Base-by-base conservation (phyloP, 2,329 filamentous ascomycete species). In the Reticulascus tulasneorum region DNA sequence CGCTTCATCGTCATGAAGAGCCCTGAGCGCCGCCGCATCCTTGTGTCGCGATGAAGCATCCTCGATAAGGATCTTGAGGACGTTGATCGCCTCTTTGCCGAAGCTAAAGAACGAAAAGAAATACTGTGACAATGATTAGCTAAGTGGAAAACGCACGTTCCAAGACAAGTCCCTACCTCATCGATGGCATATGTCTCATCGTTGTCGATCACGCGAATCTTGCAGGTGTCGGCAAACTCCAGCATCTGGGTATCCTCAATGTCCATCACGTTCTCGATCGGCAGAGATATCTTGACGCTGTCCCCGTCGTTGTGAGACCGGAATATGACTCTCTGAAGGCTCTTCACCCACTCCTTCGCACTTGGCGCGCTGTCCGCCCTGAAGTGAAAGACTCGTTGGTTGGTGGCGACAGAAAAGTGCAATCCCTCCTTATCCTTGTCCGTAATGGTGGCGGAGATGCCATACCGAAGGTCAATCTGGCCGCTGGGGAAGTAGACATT, bases 281-380 rank as follows among this genome's bases (percentile, higher is more conserved):
- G 91, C 19, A 97, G 65, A 1, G 86, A 93, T 37, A 97, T 94
- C 66, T 97, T 97, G 58, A 98, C 87, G 54, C 90, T 95, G 55
- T 96, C 90, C 9, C 93, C 91, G 45, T 96, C 91, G 53, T 97
- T 97, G 62, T 94, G 90, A 9, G 89, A 91, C 33, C 90, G 77
- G 55, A 97, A 97, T 38, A 97, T 96, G 49, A 95, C 90, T 41
- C 93, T 86, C 55, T 96, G 91, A 18, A 98, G 69, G 35, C 86
- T 81, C 61, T 93, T 93, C 29, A 96, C 90, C 93, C 93, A 98
- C 67, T 97, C 93, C 58, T 88, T 93, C 9, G 93, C 93, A 55
- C 86, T 95, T 5, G 82, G 75, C 2, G 78, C 73, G 55, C 87
- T 96, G 56, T 98, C 93, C 23, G 91, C 93, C 52, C 79, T 81